A percentile compares a stretch with the other conserved stretches of the same genome.
phyloP scores from a whole-genome alignment of 768 basidiomycete species.

The Cytidiella melzeri region DNA sequence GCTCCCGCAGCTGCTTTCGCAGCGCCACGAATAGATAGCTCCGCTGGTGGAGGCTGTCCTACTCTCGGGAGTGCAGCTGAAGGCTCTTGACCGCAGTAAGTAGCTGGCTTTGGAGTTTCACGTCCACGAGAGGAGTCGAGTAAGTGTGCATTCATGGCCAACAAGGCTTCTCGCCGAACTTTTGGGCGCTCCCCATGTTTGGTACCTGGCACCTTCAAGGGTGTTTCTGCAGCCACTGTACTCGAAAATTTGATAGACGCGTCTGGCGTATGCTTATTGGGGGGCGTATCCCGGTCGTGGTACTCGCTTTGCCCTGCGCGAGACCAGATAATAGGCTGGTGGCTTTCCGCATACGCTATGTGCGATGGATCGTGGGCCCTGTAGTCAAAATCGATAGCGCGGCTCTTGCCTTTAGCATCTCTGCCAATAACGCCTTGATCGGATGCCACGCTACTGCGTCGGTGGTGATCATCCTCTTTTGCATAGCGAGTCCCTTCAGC shows the following conservation, averaged over 20 bases:
- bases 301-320: too few relatives aligned
- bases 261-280: too few relatives aligned
- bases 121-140: neutral
- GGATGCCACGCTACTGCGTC: neutral
- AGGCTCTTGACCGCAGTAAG: neutral
- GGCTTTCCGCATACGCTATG: too few relatives aligned
- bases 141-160: constrained; percentile 7
- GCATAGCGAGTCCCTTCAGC: neutral
- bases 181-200: neutral
- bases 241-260: too few relatives aligned
- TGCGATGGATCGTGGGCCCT: too few relatives aligned
- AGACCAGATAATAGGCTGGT: too few relatives aligned
- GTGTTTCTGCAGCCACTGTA: too few relatives aligned
- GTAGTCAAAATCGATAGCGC: constrained; percentile 2
- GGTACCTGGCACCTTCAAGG: neutral
- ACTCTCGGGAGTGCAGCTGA: neutral
- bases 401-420: constrained; percentile 10
- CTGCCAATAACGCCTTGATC: neutral
- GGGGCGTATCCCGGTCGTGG: too few relatives aligned
- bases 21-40: constrained; percentile 7
- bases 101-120: neutral
- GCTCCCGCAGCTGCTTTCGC: neutral
- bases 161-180: constrained; percentile 3
- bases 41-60: neutral
- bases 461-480: neutral